Evolutionary conservation across 306 rosid species (phyloP), one percentile per base, ranked within the genome.

Genomic region (Dalbergia oliveri): DNA sequence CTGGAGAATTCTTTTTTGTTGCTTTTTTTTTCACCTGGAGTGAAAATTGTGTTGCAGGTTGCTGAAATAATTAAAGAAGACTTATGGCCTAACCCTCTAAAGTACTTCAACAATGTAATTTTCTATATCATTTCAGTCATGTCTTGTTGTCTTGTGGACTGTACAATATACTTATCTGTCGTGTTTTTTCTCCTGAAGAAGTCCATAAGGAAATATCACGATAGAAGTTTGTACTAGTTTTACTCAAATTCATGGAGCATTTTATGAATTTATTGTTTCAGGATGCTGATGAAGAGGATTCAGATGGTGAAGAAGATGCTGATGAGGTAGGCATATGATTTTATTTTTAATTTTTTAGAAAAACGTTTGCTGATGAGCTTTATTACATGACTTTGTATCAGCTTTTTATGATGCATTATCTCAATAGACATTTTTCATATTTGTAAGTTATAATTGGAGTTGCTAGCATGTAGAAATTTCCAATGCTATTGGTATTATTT

Each of bases 61-160:
- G 86, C 90, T 44, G 93, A 89, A 83, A 81, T 91, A 64, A 89
- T 91, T 16, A 91, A 91, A 82, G 93, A 89, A 63, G 92, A 91
- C 73, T 75, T 91, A 37, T 91, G 97, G 97, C 92, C 97, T 82
- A 88, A 91, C 82, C 97, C 97, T 75, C 83, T 89, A 23, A 89
- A 88, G 84, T 89, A 89, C 75, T 91, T 91, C 80, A 91, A 85
- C 79, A 88, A 83, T 67, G 97, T 89, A 89, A 84, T 69, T 39
- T 23, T 7, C 33, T 70, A 59, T 51, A 6, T 74, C 57, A 50
- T 43, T 43, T 43, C 6, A 43, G 47, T 43, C 47, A 43, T 43
- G 47, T 43, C 8, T 9, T 43, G 47, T 43, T 43, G 6, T 43
- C 8, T 1, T 3, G 47, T 43, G 2, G 47, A 43, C 47, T 9